Percentiles rank a stretch among this genome's conserved stretches.
These are phyloP conservation scores for Pestalotiopsis sp. DNA, from an alignment of 2,329 filamentous ascomycete species.

Conservation along the genomic window DNA sequence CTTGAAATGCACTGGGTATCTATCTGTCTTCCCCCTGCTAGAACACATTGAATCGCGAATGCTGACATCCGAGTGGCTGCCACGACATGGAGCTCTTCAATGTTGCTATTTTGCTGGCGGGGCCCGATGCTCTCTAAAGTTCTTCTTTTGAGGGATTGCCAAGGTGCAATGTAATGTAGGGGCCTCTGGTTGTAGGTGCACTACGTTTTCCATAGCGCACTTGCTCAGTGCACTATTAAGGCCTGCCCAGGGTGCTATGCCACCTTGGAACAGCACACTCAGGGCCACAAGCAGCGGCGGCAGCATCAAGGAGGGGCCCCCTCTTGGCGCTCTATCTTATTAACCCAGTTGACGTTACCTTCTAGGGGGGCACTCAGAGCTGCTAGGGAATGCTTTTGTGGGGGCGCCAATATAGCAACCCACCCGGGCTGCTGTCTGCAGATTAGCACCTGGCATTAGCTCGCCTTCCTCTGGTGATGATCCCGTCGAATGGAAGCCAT, in stretches of 20 bases:
- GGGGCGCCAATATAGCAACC: slow-evolving; percentile 12
- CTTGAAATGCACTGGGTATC: neutral
- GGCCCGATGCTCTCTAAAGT: neutral
- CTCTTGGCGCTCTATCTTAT: neutral
- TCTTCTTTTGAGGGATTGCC: neutral
- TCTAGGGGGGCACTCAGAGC: neutral
- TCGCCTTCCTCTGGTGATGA: neutral
- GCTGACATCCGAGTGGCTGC: neutral
- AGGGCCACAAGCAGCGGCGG: too few species aligned
- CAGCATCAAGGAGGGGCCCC: neutral
- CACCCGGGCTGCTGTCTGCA: slow-evolving; percentile 4
- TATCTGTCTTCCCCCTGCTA: neutral
- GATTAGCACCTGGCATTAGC: slow-evolving; percentile 8
- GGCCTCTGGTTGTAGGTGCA: neutral
- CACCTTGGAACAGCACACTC: neutral
- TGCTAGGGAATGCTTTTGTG: slow-evolving; percentile 1
- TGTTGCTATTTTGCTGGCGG: neutral
- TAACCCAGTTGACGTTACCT: neutral
- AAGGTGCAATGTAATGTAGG: too few species aligned
- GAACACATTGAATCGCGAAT: neutral
- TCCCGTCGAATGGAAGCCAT: slow-evolving; percentile 9
- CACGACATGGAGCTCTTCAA: neutral
- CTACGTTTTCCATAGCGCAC: neutral
- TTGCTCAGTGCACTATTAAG: neutral
- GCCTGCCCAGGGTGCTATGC: neutral